Conservation (phyloP, 129 eudicot genomes). For the Lactuca sativa region DNA sequence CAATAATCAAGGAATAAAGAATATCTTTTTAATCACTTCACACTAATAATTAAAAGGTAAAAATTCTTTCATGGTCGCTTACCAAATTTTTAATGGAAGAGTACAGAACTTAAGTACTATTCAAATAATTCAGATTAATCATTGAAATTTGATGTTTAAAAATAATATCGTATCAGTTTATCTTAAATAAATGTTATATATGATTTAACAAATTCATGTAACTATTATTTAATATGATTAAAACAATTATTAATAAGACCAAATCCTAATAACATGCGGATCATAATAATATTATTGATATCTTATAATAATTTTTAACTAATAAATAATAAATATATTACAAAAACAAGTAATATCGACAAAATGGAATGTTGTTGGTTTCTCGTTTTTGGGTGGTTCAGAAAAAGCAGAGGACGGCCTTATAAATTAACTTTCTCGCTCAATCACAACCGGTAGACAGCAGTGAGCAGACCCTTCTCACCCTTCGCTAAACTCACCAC, state of each 20-base stretch:
- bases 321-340: background rate
- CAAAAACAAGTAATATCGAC: background rate
- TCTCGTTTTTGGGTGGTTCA: constrained; percentile 13
- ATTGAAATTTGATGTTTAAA: background rate
- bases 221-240: background rate
- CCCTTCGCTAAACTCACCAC: background rate
- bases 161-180: background rate
- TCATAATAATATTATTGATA: background rate
- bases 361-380: constrained; percentile 5
- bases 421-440: constrained; percentile 21
- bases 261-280: background rate
- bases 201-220: background rate
- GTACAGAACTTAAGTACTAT: background rate
- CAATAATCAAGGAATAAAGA: background rate
- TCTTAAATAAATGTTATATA: no score
- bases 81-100: background rate
- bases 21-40: background rate
- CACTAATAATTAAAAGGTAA: background rate
- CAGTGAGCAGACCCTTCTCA: background rate
- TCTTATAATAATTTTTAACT: constrained; percentile 3
- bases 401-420: constrained; percentile 6
- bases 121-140: background rate
- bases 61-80: background rate
- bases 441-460: background rate
- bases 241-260: background rate